Base-by-base conservation (phyloP, 2,329 filamentous ascomycete species). In the Neurospora sp. region DNA sequence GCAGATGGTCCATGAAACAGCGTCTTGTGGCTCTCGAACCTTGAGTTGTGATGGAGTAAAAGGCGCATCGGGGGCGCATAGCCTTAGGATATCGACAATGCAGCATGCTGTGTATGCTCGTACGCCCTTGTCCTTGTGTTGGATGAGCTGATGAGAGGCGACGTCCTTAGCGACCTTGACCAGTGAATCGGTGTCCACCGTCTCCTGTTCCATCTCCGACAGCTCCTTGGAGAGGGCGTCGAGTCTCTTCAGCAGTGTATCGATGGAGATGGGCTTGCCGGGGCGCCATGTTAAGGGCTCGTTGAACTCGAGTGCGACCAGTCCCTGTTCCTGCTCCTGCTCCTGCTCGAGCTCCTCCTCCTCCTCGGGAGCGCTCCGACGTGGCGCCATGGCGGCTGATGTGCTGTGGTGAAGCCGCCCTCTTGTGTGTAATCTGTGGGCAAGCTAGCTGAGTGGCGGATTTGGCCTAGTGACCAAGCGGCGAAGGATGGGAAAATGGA, bases 1-100 rank as follows among this genome's bases (percentile, higher is more conserved):
- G 76, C 62, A 68, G 62, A 52, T 66, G 62, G 42, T 4, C 23
- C n/a, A 33, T 36, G 17, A 38, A 17, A n/a, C n/a, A 36, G n/a
- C 38, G 43, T 23, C 13, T 19, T 17, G n/a, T 38, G 46, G 52
- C 15, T 75, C 83, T 74, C 71, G 39, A 81, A 95, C 93, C 90
- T 96, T 97, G 73, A 98, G 86, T 82, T 98, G 94, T 71, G 91
- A 89, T 52, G 88, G 89, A 33, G 93, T 96, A 81, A 97, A 98
- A 19, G 96, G 96, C 78, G 96, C 96, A 84, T 98, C 91, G 0
- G 96, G 96, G 38, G 96, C 96, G 81, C 93, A 97, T 70, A 99
- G 86, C 76, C 92, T 91, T 78, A 99, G 87, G 75, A 99, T 91
- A 79, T 99, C 96, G 69, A 97, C 93, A 72, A 98, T 85, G 79